Evolutionary conservation across 768 basidiomycete species (phyloP).

Genomic region (Lentinula detonsa): DNA sequence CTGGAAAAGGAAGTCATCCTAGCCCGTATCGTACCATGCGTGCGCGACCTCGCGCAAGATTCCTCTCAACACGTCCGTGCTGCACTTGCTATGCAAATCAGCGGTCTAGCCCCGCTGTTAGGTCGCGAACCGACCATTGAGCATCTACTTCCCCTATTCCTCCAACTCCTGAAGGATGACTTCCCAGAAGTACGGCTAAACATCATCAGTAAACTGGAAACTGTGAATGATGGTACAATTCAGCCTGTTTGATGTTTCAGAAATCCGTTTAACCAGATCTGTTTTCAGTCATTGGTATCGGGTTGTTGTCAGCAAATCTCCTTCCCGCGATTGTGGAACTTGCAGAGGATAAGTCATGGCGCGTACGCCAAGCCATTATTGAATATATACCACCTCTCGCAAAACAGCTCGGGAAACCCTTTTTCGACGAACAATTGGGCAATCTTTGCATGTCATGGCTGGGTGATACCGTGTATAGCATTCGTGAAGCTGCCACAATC

Average conservation of each 20-base stretch:
- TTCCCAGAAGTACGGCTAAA: constrained; percentile 97
- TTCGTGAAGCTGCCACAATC: constrained; percentile 95
- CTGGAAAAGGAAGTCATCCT: constrained; percentile 93
- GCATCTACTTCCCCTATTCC: constrained; percentile 92
- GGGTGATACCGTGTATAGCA: constrained; percentile 96
- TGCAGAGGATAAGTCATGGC: constrained; percentile 99
- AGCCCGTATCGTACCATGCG: constrained; percentile 88
- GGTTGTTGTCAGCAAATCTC: constrained; percentile 88
- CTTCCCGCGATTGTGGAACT: constrained; percentile 97
- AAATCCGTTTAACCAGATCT: not conserved
- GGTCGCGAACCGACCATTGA: constrained; percentile 94
- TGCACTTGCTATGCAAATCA: constrained; percentile 92
- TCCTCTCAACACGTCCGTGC: constrained; percentile 96
- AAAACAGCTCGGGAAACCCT: constrained; percentile 92
- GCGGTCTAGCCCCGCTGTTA: constrained; percentile 89
- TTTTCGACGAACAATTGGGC: constrained; percentile 97
- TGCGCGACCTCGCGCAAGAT: constrained; percentile 90
- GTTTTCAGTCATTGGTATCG: constrained; percentile 88
- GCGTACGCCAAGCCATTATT: constrained; percentile 98
- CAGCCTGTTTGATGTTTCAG: not conserved
- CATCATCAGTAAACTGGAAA: constrained; percentile 97
- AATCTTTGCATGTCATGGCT: constrained; percentile 99
- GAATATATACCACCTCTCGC: constrained; percentile 99
- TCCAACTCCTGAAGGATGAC: constrained; percentile 95
- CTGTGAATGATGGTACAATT: constrained; percentile 81